These are phyloP conservation scores for Pseudotulostoma volvatum DNA, from an alignment of 495 filamentous ascomycete genomes.

Conservation along the genomic window DNA sequence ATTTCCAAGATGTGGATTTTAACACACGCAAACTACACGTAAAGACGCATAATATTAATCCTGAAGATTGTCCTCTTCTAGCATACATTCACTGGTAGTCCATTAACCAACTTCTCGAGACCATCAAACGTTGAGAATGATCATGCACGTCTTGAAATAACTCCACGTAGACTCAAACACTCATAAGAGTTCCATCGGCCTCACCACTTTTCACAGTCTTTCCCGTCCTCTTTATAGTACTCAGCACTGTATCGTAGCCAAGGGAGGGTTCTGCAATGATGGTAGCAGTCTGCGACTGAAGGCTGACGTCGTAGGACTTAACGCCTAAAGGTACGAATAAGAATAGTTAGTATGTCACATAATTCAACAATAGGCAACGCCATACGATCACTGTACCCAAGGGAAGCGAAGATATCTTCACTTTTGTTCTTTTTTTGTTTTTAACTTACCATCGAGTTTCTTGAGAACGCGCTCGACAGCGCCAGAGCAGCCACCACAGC, in stretches of 20 bases:
- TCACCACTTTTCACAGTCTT: conserved; percentile 70
- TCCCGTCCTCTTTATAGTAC: conserved; percentile 86
- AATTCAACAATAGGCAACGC: background rate
- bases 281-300: conserved; percentile 63
- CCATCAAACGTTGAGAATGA: too few relatives aligned
- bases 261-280: conserved; percentile 49
- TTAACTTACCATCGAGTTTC: conserved; percentile 59
- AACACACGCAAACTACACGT: too few relatives aligned
- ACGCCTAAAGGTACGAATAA: conserved; percentile 41
- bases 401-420: background rate
- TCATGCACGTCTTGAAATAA: background rate
- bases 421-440: background rate
- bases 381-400: background rate
- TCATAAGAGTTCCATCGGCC: conserved; percentile 33
- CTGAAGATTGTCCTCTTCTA: too few relatives aligned
- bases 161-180: conserved; percentile 12
- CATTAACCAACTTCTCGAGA: too few relatives aligned
- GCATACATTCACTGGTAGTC: too few relatives aligned
- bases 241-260: conserved; percentile 63
- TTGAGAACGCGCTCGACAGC: conserved; percentile 85
- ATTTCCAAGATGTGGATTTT: too few relatives aligned
- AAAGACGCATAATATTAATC: too few relatives aligned
- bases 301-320: conserved; percentile 70
- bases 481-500: conserved; percentile 53
- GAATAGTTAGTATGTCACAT: background rate